These are phyloP conservation scores for Psidium friedrichsthalianum DNA, from an alignment of 345 rosid genomes.

Conservation along the genomic window DNA sequence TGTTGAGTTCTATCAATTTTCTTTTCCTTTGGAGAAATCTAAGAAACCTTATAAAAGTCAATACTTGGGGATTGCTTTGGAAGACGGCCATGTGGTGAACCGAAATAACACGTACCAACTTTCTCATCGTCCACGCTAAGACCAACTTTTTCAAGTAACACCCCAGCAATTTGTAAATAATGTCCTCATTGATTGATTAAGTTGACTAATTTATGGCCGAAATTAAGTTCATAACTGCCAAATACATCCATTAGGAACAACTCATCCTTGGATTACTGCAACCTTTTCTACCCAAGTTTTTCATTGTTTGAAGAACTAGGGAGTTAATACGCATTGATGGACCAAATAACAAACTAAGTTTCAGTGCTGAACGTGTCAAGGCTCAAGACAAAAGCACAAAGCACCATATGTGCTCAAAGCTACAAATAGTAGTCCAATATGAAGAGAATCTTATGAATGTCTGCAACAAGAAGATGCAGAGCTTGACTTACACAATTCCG, in stretches of 20 bases:
- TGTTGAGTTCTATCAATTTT: not conserved
- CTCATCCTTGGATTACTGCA: not conserved
- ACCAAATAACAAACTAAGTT: not conserved
- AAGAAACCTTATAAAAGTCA: not conserved
- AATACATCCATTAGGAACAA: not conserved
- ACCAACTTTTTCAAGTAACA: not conserved
- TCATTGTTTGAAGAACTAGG: not conserved
- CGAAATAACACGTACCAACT: not conserved
- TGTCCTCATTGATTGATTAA: not conserved
- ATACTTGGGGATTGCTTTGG: not conserved
- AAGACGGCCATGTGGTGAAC: not conserved
- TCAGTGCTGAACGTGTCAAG: not conserved
- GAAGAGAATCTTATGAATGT: not conserved
- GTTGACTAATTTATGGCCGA: not conserved
- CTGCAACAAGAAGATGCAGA: not conserved
- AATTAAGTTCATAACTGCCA: not conserved
- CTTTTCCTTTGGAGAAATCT: not conserved
- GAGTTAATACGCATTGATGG: not conserved
- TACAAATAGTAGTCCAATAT: not conserved
- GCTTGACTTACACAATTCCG: constrained; percentile 53
- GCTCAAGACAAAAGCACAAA: not conserved
- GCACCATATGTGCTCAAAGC: not conserved
- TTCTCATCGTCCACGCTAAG: not conserved
- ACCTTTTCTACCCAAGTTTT: not conserved
- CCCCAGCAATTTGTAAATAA: not conserved